phyloP scores from a whole-genome alignment of 345 rosid genomes.

The Eucalyptus grandis region DNA sequence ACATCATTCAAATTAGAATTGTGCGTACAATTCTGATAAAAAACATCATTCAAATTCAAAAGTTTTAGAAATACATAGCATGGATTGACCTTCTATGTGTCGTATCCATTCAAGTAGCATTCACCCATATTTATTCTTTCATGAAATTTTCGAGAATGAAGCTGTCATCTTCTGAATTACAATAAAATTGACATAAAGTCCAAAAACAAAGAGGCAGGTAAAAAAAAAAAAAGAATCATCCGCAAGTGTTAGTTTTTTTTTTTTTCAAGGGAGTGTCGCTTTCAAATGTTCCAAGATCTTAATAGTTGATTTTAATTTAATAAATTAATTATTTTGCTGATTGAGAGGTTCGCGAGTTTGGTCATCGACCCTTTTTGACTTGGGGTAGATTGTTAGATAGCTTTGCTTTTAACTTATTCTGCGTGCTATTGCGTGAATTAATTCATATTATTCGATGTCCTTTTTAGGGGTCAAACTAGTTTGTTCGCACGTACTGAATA shows the following conservation, averaged over 20 bases:
- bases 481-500: neutral
- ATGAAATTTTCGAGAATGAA: neutral
- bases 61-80: neutral
- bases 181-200: neutral
- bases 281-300: neutral
- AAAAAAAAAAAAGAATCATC: neutral
- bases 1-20: too few relatives aligned
- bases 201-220: neutral
- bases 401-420: neutral
- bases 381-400: neutral
- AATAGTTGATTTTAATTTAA: neutral
- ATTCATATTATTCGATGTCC: neutral
- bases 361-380: neutral
- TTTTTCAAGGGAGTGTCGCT: neutral
- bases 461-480: neutral
- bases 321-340: neutral
- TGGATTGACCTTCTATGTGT: neutral
- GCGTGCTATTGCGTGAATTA: neutral
- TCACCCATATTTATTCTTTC: neutral
- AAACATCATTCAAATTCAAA: neutral
- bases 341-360: neutral
- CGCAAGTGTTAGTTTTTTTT: neutral
- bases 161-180: neutral
- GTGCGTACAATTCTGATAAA: neutral
- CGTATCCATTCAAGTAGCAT: neutral